Base-by-base conservation (phyloP, 371 early-diverging fungal species). In the Mucor circinelloides region DNA sequence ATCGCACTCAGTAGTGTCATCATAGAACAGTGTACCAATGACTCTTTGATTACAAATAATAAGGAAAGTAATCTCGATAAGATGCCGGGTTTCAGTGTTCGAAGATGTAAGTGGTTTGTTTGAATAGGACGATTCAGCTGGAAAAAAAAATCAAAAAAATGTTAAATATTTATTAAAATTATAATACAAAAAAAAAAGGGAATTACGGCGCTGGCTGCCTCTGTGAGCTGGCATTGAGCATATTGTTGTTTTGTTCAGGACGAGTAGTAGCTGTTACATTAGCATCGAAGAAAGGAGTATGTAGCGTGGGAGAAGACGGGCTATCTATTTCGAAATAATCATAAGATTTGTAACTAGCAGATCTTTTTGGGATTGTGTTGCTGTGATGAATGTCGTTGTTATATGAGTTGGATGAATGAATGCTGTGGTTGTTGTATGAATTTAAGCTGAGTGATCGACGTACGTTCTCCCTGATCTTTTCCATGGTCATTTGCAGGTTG, bases 251-350 rank as follows among this genome's bases (percentile, higher is more conserved):
- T 27, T 40, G 55, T 6, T 54, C 25, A 31, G 21, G 23, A 19
- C 27, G 28, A 23, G 19, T 31, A 34, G 60, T 40, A 40, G 65
- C 32, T 57, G 40, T 3, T 30, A 30, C 55, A 31, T 31, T 55
- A 2, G 28, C 68, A 60, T 64, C 54, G 27, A 76, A 72, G 19
- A 77, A 72, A 17, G 77, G 77, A 21, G 77, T 76, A 69, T 74
- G 56, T 17, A 62, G 52, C 10, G 78, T 81, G 30, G 81, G 81
- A 52, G 81, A 78, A 27, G 81, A 72, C 28, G 80, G 80, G 19
- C 74, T 73, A 21, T 75, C 76, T 10, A 68, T 60, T 34, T 76
- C 79, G 42, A 62, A 55, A 52, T 73, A 73, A 28, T 72, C 74
- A 66, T 76, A 72, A 23, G 70, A 58, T 64, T 66, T 48, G 63